phyloP scores from a whole-genome alignment of 768 basidiomycete genomes.

The Boletus speciosus region DNA sequence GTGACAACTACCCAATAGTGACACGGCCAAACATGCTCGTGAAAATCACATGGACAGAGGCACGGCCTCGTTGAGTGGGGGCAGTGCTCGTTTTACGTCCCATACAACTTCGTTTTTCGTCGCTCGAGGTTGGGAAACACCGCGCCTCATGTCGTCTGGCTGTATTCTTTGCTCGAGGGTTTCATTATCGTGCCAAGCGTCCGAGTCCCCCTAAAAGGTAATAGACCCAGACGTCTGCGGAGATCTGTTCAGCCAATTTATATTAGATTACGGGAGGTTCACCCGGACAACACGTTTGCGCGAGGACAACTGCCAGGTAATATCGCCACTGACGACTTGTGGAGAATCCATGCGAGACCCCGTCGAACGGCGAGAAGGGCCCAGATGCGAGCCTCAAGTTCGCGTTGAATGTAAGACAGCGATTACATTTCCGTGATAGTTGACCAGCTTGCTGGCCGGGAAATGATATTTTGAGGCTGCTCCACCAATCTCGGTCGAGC shows the following conservation, averaged over 20 bases:
- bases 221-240: not conserved
- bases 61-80: too few relatives aligned
- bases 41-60: not conserved
- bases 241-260: not conserved
- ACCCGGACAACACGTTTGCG: not conserved
- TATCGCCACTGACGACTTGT: not conserved
- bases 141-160: not conserved
- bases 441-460: not conserved
- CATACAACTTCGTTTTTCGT: not conserved
- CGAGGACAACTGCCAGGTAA: not conserved
- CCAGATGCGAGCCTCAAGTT: not conserved
- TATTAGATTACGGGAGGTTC: not conserved
- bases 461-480: too few relatives aligned
- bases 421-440: not conserved
- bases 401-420: not conserved
- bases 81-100: conserved; percentile 3
- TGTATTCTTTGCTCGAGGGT: not conserved
- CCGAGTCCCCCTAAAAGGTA: not conserved
- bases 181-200: not conserved
- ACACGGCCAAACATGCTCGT: not conserved
- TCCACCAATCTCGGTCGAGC: not conserved
- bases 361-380: not conserved
- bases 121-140: not conserved
- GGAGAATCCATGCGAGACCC: not conserved
- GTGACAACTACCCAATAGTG: not conserved